Base-by-base conservation (phyloP, 2,329 filamentous ascomycete species). In the Penicillium capsulatum region DNA sequence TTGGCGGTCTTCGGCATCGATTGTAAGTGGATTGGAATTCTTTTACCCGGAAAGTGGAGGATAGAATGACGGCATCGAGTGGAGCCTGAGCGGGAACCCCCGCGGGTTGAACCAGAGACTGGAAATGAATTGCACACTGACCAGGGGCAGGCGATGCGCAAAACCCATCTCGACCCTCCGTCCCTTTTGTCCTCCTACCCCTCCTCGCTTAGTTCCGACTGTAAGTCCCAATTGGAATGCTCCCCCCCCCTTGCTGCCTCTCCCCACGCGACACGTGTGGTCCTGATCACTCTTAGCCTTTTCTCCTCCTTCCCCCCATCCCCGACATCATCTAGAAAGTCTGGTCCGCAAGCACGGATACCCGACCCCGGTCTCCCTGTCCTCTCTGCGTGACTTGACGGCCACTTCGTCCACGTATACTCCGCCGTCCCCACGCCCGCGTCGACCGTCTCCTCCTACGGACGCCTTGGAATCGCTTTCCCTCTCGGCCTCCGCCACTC, bases 301-400 rank as follows among this genome's bases (percentile, higher is more conserved):
- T 13, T 34, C 36, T 27, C 50, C 59, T 16, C 37, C 46, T 29
- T 47, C 43, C 39, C 50, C 43, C 39, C 50, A 46, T 20, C 53
- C 60, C 44, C 55, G 56, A 43, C 57, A 63, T 44, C 60, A 64
- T 46, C 50, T 63, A n/a, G 61, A 64, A 43, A 60, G 49, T 50
- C 43, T 66, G 45, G 62, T 66, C 47, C 52, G 55, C 43, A 63
- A 58, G 48, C 61, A 64, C 61, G 61, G 60, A 34, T 59, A 60
- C 55, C 62, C 63, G 53, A 63, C 62, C 39, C 60, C 60, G 27
- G 58, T 65, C 24, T 65, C 61, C 15, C 49, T 65, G 31, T 66
- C 63, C 3, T 66, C 63, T 42, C 39, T 66, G 38, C 55, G 63
- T 31, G 63, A 63, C 47, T 47, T 66, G 36, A 64, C 61, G 28